Percentiles rank a stretch among this genome's conserved stretches.
Conservation (phyloP, 495 filamentous ascomycete species). For the Penicillium ochrochloron region DNA sequence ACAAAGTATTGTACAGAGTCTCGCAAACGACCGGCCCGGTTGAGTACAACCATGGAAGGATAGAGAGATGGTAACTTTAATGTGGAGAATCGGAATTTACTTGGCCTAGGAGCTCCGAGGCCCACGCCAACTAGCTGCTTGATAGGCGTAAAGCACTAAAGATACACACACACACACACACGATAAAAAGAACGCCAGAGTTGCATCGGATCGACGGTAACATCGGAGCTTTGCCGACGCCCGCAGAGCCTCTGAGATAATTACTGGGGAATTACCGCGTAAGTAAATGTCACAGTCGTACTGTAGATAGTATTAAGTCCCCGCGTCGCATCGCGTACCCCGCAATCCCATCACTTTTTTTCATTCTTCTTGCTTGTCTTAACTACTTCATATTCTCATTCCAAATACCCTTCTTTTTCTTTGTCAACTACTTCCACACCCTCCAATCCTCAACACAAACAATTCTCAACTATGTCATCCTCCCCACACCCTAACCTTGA, state of each 20-base stretch:
- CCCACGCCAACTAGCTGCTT: background rate
- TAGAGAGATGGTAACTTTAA: background rate
- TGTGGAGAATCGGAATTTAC: slow-evolving; percentile 5
- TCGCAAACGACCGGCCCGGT: background rate
- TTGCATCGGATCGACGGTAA: slow-evolving; percentile 32
- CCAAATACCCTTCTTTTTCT: background rate
- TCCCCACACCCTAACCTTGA: slow-evolving; percentile 37
- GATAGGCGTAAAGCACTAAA: background rate
- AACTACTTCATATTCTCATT: background rate
- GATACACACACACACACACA: background rate
- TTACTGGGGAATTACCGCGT: background rate
- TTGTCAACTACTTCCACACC: background rate
- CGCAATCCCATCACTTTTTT: slow-evolving; percentile 49
- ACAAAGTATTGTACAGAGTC: background rate
- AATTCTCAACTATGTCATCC: slow-evolving; percentile 17
- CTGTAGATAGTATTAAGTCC: background rate
- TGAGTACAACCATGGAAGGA: background rate
- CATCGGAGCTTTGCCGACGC: slow-evolving; percentile 16
- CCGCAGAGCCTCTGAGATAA: background rate
- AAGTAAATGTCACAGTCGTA: slow-evolving; percentile 27
- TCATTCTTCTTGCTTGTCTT: background rate
- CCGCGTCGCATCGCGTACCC: slow-evolving; percentile 22
- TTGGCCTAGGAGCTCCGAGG: background rate
- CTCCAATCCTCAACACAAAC: background rate
- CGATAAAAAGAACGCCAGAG: background rate